A percentile compares a stretch with the other conserved stretches of the same genome.
These are phyloP conservation scores for Termitomyces sp. DNA, from an alignment of 768 basidiomycete genomes.

Conservation along the genomic window DNA sequence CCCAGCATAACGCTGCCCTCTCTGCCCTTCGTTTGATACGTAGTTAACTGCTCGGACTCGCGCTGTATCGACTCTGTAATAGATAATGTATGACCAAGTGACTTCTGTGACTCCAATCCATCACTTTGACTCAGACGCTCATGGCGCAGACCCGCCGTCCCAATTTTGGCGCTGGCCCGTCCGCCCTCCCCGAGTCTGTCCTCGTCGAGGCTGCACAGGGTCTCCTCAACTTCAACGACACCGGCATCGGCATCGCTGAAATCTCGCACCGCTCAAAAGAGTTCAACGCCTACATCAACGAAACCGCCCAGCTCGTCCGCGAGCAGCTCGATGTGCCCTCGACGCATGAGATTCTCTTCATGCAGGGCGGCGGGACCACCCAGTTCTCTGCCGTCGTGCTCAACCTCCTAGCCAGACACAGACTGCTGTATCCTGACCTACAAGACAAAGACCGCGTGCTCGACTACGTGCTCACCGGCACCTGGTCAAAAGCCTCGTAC, in stretches of 20 bases:
- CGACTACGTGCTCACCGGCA: conserved; percentile 92
- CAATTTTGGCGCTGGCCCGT: conserved; percentile 96
- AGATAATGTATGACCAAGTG: background rate
- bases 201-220: conserved; percentile 78
- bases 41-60: background rate
- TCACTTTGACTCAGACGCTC: background rate
- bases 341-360: conserved; percentile 84
- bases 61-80: background rate
- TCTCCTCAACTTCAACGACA: conserved; percentile 84
- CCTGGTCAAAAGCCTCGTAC: conserved; percentile 84
- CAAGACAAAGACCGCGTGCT: conserved; percentile 50
- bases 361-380: conserved; percentile 89
- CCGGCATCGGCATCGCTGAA: conserved; percentile 95
- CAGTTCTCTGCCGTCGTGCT: conserved; percentile 92
- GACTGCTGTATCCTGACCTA: conserved; percentile 63
- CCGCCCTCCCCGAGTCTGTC: conserved; percentile 82
- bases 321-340: conserved; percentile 75
- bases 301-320: conserved; percentile 64
- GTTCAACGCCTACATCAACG: conserved; percentile 65
- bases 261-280: conserved; percentile 93
- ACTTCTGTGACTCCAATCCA: background rate
- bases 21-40: conserved; percentile 7
- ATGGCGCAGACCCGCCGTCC: conserved; percentile 52
- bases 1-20: conserved; percentile 3
- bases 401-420: conserved; percentile 86